Conservation (phyloP, 345 rosid species). For the Brassica rapa region DNA sequence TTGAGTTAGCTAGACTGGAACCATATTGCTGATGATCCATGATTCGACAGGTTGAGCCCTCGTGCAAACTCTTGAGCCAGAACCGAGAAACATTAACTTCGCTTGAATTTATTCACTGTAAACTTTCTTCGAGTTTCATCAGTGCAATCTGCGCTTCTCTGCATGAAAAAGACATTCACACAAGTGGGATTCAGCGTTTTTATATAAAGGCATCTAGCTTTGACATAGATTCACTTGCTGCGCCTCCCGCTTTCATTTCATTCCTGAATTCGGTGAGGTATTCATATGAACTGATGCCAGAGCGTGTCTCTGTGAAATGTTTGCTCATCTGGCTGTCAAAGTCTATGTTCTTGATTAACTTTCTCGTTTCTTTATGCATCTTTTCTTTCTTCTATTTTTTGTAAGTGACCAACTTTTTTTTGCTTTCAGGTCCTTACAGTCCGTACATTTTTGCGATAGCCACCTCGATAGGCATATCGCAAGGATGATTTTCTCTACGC, state of each 20-base stretch:
- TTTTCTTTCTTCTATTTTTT: neutral
- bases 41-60: slow-evolving; percentile 62
- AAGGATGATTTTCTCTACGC: slow-evolving; percentile 51
- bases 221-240: slow-evolving; percentile 44
- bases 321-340: slow-evolving; percentile 21
- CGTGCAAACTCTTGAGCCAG: slow-evolving; percentile 70
- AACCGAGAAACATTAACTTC: slow-evolving; percentile 65
- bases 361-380: slow-evolving; percentile 8
- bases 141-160: slow-evolving; percentile 57
- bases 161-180: slow-evolving; percentile 34
- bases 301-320: neutral
- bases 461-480: slow-evolving; percentile 53
- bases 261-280: slow-evolving; percentile 76
- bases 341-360: neutral
- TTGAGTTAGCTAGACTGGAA: slow-evolving; percentile 9
- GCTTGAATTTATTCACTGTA: slow-evolving; percentile 75
- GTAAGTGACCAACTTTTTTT: neutral
- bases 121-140: slow-evolving; percentile 56
- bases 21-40: slow-evolving; percentile 19
- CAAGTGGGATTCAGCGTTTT: slow-evolving; percentile 55
- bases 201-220: slow-evolving; percentile 57
- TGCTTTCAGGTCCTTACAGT: slow-evolving; percentile 61
- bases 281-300: slow-evolving; percentile 26
- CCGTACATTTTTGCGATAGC: slow-evolving; percentile 59
- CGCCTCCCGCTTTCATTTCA: slow-evolving; percentile 51